phyloP scores from a whole-genome alignment of 257 asterid species.

The Jasminum sambac region DNA sequence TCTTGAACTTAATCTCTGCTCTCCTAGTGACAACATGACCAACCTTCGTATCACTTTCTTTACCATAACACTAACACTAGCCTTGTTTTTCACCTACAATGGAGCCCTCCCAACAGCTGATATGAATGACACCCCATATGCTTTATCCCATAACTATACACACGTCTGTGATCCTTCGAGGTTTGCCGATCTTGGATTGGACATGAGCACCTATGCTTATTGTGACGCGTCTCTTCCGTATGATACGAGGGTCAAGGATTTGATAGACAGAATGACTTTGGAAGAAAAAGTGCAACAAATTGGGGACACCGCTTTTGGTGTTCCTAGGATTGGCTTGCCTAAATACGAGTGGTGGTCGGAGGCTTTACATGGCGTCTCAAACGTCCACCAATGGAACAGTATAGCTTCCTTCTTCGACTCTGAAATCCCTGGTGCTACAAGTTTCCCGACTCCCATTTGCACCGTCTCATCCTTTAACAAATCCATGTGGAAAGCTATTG shows the following conservation, averaged over 20 bases:
- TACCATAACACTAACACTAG: background rate
- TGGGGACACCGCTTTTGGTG: conserved; percentile 41
- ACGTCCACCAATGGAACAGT: conserved; percentile 9
- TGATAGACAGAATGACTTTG: conserved; percentile 46
- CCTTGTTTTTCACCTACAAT: background rate
- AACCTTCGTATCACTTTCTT: background rate
- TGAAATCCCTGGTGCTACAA: conserved; percentile 28
- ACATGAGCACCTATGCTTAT: conserved; percentile 30
- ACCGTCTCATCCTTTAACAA: conserved; percentile 22
- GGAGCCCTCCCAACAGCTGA: conserved; percentile 16
- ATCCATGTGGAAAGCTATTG: conserved; percentile 23
- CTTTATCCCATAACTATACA: conserved; percentile 14
- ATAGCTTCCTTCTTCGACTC: conserved; percentile 21
- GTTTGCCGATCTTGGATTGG: conserved; percentile 33
- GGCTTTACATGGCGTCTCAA: conserved; percentile 37
- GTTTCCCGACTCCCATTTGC: conserved; percentile 26
- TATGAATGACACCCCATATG: conserved; percentile 1
- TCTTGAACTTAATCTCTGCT: background rate
- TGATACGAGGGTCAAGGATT: conserved; percentile 37
- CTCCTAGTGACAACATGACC: background rate
- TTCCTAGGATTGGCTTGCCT: conserved; percentile 40
- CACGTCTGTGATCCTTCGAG: conserved; percentile 35
- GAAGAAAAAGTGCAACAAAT: conserved; percentile 38
- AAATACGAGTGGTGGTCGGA: conserved; percentile 53
- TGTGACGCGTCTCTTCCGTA: conserved; percentile 33